These are phyloP conservation scores for Protea cynaroides DNA, from an alignment of 164 flowering plant genomes.

Conservation along the genomic window DNA sequence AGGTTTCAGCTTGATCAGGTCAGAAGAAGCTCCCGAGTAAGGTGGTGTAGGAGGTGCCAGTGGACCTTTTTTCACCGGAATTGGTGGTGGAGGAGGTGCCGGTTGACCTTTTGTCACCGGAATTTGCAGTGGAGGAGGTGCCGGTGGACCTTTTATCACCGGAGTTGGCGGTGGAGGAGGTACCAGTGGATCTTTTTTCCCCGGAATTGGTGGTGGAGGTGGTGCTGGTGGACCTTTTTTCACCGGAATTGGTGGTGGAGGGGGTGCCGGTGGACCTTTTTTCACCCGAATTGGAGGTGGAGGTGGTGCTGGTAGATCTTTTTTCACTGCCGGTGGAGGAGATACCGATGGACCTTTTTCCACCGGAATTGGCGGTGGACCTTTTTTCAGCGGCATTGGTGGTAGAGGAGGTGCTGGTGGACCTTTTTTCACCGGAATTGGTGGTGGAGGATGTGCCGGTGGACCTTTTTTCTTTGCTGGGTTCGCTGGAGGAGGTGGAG, in stretches of 20 bases:
- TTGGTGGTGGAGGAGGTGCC: slow-evolving; percentile 9
- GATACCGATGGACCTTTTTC: slow-evolving; percentile 13
- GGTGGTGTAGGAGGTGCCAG: slow-evolving; percentile 37
- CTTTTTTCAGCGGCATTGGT: too few species aligned
- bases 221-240: too few species aligned
- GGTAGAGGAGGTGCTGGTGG: too few species aligned
- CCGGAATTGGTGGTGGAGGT: too few species aligned
- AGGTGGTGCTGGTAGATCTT: too few species aligned
- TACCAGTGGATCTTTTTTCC: too few species aligned
- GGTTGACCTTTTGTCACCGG: slow-evolving; percentile 21
- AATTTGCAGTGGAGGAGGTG: slow-evolving; percentile 6
- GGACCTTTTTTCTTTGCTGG: slow-evolving; percentile 9
- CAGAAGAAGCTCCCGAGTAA: slow-evolving; percentile 11
- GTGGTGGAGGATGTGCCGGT: too few species aligned
- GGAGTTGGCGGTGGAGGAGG: slow-evolving; percentile 33
- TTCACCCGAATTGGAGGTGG: too few species aligned
- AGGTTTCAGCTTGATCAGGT: slow-evolving; percentile 65
- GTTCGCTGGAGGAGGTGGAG: slow-evolving; percentile 17
- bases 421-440: too few species aligned
- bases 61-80: too few species aligned
- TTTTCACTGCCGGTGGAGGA: not conserved
- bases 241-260: slow-evolving; percentile 31
- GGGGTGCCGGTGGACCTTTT: slow-evolving; percentile 31
- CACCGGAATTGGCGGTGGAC: slow-evolving; percentile 39
- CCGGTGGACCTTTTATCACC: slow-evolving; percentile 11